Evolutionary conservation across 2,329 filamentous ascomycete genomes (phyloP).

Genomic region (Aspergillus proliferans): DNA sequence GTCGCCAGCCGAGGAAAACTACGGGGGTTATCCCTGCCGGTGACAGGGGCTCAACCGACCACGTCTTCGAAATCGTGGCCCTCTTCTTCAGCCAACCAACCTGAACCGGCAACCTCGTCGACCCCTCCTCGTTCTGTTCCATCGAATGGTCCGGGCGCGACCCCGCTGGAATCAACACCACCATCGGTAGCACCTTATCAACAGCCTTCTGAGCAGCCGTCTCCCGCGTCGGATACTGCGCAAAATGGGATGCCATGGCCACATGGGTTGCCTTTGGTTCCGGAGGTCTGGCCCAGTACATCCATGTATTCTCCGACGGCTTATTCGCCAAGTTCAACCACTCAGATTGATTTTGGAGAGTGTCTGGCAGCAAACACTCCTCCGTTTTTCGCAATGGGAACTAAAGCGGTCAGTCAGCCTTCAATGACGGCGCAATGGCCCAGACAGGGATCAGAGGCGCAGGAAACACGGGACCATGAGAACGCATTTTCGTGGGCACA

Average conservation of each 20-base stretch:
- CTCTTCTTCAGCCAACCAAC: neutral
- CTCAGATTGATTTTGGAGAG: neutral
- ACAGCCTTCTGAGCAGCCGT: neutral
- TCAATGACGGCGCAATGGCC: neutral
- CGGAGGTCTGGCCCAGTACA: constrained; percentile 14
- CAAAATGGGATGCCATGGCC: constrained; percentile 13
- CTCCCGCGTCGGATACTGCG: constrained; percentile 7
- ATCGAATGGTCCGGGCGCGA: neutral
- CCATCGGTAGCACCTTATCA: neutral
- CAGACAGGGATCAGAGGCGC: neutral
- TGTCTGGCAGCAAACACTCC: neutral
- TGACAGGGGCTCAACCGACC: constrained; percentile 43
- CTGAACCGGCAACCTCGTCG: neutral
- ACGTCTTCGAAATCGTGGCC: constrained; percentile 8
- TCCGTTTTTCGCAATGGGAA: neutral
- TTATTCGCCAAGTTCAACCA: neutral
- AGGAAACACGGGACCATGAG: neutral
- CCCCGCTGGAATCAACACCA: neutral
- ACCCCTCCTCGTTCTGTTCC: too few species aligned
- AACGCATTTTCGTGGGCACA: constrained; percentile 13
- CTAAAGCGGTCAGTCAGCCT: neutral
- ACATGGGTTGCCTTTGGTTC: constrained; percentile 14
- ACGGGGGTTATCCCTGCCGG: constrained; percentile 71
- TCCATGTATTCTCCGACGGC: neutral
- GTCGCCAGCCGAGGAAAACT: constrained; percentile 94